Evolutionary conservation across 768 basidiomycete species (phyloP), one percentile per base, ranked within the genome.

Genomic region (Phylloporus arenicola): DNA sequence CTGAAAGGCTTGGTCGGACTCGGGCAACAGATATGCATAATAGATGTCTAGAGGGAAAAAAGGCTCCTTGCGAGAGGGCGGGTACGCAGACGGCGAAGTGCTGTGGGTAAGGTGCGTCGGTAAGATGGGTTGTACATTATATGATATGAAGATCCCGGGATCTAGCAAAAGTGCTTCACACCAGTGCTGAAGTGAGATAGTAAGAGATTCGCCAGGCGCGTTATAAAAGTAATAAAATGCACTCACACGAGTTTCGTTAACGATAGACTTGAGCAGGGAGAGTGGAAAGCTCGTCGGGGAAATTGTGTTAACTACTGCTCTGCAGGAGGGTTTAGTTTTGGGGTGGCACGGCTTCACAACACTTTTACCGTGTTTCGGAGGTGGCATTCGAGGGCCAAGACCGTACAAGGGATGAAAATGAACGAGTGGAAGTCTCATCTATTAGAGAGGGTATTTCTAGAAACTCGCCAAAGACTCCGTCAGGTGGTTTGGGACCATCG

Each of bases 81-180:
- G 78, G 59, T 71, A 79, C 1, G 79, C 79, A 10, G 75, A 70
- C 0, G 62, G 39, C 14, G 59, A 57, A 39, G 62, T 43, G 30
- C 59, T 70, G 52, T 75, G 74, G 2, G 65, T 55, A 52, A 72
- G 71, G 48, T 73, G 48, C 35, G 61, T 57, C 0, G 74, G 64
- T 0, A 76, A 69, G 71, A 82, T 79, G 4, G 77, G 75, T 52
- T 81, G 80, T 48, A 78, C 68, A 20, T 22, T 40, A 22, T 51
- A 51, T 8, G 60, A 50, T 24, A 53, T 5, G 6, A 50, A 20
- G 24, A 19, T 0, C 10, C 19, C 48, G 8, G 34, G 7, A 13
- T 45, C 16, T 12, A 31, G 30, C 10, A 9, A 9, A 39, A 50
- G 41, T 19, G 24, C 34, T 33, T 20, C 1, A 16, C 45, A 45